Base-by-base conservation (phyloP, 371 early-diverging fungal species). In the Mucor irregularis region DNA sequence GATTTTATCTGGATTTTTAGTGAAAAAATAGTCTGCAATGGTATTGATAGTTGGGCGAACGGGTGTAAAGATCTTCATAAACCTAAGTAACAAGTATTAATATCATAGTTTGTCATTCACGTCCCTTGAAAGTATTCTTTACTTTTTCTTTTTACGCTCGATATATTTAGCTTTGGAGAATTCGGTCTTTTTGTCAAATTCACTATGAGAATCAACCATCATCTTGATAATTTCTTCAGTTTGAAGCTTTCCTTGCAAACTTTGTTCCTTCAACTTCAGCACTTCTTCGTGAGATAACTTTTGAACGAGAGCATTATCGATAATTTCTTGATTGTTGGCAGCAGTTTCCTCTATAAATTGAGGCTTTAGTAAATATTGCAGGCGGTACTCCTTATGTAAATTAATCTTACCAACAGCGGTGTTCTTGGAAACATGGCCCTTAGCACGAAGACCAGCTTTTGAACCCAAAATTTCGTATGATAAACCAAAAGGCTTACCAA, bases 121-220 rank as follows among this genome's bases (percentile, higher is more conserved):
- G n/a, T n/a, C n/a, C n/a, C n/a, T n/a, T n/a, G n/a, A n/a, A n/a
- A n/a, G n/a, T n/a, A n/a, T n/a, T n/a, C n/a, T 61, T 46, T 76
- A 89, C 93, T 97, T 98, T 64, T 85, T 83, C 73, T 92, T 87
- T 74, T 98, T 98, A 61, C 93, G 83, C 60, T 88, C 84, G 51
- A 97, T 90, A 58, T 97, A 97, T 74, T 98, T 98, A 17, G 94
- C 92, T 76, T 97, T 94, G 2, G 98, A 90, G 62, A 87, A 97
- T 59, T 92, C 94, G 0, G 98, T 97, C 77, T 97, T 98, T 50
- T 87, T 82, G 29, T 90, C 89, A 64, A 95, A 97, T 7, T 90
- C 75, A 10, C 81, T 67, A 70, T 94, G 93, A 64, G 92, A 93
- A 52, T 86, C 90, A 5, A 90, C 82, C 56, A 97, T 76, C 30